phyloP scores from a whole-genome alignment of 2,329 filamentous ascomycete species.

The Aspergillus floridensis region DNA sequence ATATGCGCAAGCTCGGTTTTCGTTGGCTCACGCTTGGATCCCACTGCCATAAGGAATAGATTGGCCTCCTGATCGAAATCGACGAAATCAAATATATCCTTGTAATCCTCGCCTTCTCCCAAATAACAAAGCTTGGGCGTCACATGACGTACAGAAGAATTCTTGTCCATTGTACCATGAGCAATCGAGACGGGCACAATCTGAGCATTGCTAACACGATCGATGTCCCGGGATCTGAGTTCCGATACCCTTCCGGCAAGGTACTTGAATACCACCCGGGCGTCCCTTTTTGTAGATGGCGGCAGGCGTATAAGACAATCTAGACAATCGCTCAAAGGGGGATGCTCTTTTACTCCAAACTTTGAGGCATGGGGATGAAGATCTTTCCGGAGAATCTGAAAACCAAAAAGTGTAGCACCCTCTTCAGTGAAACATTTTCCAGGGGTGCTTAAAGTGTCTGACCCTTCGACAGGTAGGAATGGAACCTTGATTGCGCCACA shows the following conservation, averaged over 20 bases:
- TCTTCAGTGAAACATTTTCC: conserved; percentile 80
- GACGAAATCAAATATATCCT: conserved; percentile 94
- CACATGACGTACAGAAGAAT: conserved; percentile 52
- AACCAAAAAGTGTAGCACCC: conserved; percentile 72
- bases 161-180: conserved; percentile 40
- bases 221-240: conserved; percentile 60
- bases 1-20: conserved; percentile 80
- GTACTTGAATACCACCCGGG: conserved; percentile 75
- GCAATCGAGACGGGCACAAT: conserved; percentile 66
- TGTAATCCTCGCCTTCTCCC: conserved; percentile 69
- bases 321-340: conserved; percentile 73
- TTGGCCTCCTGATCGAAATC: conserved; percentile 89
- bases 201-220: conserved; percentile 60
- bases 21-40: conserved; percentile 87
- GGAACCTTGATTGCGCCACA: conserved; percentile 54
- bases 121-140: conserved; percentile 76
- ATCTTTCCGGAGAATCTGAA: conserved; percentile 71
- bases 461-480: conserved; percentile 71
- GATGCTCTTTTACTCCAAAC: conserved; percentile 82
- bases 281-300: conserved; percentile 64
- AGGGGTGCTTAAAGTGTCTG: conserved; percentile 65
- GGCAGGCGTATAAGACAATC: conserved; percentile 69
- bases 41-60: conserved; percentile 80
- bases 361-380: conserved; percentile 78
- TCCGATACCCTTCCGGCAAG: conserved; percentile 75